Base-by-base conservation (phyloP, 441 rosid genomes). In the Mallotus japonicus region DNA sequence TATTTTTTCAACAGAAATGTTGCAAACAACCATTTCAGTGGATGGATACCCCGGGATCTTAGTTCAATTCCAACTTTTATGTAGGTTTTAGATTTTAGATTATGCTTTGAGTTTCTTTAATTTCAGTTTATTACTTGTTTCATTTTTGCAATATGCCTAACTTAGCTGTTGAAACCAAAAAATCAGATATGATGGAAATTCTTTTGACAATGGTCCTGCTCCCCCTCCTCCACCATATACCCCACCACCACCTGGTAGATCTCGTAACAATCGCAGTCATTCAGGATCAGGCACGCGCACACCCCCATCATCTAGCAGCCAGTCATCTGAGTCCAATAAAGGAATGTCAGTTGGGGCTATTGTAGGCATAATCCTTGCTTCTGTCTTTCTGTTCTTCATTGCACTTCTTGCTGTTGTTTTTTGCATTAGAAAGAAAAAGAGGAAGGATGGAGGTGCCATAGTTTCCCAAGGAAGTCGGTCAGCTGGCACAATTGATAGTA, bases 11-110 rank as follows among this genome's bases (percentile, higher is more conserved):
- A 77, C 89, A 95, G 99, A 75, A 91, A 95, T 77, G 97, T 95
- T 28, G 98, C 99, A 34, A 87, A 90, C 78, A 95, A 95, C 77
- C 77, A 85, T 68, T 95, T 95, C 76, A 88, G 73, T 76, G 99
- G 99, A 69, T 90, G 94, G 93, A 89, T 95, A 80, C 97, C 98
- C 54, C 80, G 14, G 75, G 97, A 92, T 79, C 85, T 95, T 79
- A 81, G 54, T 77, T 89, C 91, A 60, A 73, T 92, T 75, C 83
- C 72, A 46, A 89, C 78, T 63, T 89, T 93, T 75, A 86, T 88
- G 99, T 93, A 84, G 87, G 93, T 56, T 28, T 66, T 42, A 19
- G 32, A 20, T 56, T 28, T 66, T 42, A 19, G 32, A 20, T 8
- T 19, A 24, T 17, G 20, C 73, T 54, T 70, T 67, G 20, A 44